Evolutionary conservation across 2,329 filamentous ascomycete genomes (phyloP).

Genomic region (Cryphonectria radicalis): DNA sequence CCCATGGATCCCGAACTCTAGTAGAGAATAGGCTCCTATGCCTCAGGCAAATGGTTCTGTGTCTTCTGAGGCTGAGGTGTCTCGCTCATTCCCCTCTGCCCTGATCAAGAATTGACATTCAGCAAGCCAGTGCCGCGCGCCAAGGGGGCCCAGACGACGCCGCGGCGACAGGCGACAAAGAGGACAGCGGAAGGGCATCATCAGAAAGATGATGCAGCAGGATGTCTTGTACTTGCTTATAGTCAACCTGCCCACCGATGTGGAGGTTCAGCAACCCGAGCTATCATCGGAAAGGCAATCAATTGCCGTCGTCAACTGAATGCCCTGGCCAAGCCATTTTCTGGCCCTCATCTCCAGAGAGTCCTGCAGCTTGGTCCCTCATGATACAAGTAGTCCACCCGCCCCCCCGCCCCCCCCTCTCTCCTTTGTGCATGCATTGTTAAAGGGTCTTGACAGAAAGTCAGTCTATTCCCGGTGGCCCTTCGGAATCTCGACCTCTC

Average conservation of each 20-base stretch:
- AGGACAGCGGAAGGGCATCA: slow-evolving; percentile 21
- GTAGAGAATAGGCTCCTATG: too few species aligned
- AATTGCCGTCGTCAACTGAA: too few species aligned
- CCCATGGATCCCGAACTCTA: too few species aligned
- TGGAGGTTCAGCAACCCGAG: slow-evolving; percentile 45
- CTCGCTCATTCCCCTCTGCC: too few species aligned
- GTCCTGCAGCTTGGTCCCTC: background rate
- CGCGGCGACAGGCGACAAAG: slow-evolving; percentile 1
- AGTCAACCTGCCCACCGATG: slow-evolving; percentile 52
- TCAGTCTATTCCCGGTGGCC: background rate
- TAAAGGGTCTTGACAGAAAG: background rate
- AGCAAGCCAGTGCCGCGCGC: too few species aligned
- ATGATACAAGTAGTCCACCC: background rate
- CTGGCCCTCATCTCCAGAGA: background rate
- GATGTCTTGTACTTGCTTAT: slow-evolving; percentile 56
- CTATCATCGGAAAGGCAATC: too few species aligned
- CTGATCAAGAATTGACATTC: background rate
- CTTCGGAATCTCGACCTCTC: background rate
- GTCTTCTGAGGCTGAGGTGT: background rate
- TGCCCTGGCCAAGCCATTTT: background rate
- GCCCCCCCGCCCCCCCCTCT: background rate
- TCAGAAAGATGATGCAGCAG: slow-evolving; percentile 35
- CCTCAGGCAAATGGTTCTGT: too few species aligned
- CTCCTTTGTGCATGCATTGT: background rate
- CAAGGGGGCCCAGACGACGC: slow-evolving; percentile 9